Evolutionary conservation across 768 basidiomycete genomes (phyloP).

Genomic region (Pulveroboletus sp.): DNA sequence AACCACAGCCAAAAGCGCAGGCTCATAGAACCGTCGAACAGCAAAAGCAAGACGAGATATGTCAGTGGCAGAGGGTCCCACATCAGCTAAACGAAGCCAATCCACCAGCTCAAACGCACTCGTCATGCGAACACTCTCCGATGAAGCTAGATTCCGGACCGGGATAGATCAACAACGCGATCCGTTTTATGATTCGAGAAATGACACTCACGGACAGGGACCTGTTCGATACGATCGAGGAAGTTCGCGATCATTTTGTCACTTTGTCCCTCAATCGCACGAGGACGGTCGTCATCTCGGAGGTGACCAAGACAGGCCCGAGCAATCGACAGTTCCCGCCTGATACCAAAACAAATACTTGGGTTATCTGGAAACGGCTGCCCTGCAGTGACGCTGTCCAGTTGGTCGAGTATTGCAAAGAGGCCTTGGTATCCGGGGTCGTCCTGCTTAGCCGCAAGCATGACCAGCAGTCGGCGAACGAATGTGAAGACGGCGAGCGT

Average conservation of each 20-base stretch:
- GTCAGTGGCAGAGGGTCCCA: constrained; percentile 32
- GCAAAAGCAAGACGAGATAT: constrained; percentile 38
- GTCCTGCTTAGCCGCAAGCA: constrained; percentile 51
- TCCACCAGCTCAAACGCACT: constrained; percentile 59
- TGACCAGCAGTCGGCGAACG: constrained; percentile 56
- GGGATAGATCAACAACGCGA: neutral
- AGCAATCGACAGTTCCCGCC: constrained; percentile 43
- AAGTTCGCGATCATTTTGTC: constrained; percentile 36
- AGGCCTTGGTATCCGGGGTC: constrained; percentile 36
- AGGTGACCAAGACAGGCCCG: constrained; percentile 32
- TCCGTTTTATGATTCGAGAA: neutral
- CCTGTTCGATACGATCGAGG: constrained; percentile 38
- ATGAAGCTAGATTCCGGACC: constrained; percentile 33
- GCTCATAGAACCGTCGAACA: constrained; percentile 38
- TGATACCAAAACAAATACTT: constrained; percentile 36
- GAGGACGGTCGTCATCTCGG: constrained; percentile 4
- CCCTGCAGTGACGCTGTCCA: constrained; percentile 33
- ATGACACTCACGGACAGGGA: constrained; percentile 43
- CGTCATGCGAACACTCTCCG: constrained; percentile 29
- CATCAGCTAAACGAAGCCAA: constrained; percentile 49
- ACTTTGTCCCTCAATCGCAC: neutral
- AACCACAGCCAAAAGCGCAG: constrained; percentile 40
- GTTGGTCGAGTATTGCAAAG: constrained; percentile 28
- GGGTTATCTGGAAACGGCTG: constrained; percentile 33
- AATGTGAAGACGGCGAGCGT: constrained; percentile 59